Percentiles rank a stretch among this genome's conserved stretches.
These are phyloP conservation scores for Coprinopsis marcescibilis DNA, from an alignment of 768 basidiomycete species.

Conservation along the genomic window DNA sequence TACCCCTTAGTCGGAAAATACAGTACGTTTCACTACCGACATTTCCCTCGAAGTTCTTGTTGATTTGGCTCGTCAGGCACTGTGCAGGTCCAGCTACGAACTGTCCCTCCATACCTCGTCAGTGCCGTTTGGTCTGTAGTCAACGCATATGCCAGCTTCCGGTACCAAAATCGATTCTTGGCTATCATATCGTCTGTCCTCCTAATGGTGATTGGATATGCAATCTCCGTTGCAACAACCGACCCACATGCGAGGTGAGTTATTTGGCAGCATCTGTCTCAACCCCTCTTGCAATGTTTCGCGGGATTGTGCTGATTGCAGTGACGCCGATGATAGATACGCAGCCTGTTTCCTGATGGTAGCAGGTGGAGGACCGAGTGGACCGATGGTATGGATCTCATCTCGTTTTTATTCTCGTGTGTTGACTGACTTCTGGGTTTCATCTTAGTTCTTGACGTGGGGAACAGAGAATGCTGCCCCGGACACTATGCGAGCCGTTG, in stretches of 20 bases:
- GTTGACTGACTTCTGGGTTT: background rate
- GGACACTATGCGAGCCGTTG: slow-evolving; percentile 35
- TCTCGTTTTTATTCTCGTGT: background rate
- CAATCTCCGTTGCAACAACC: slow-evolving; percentile 29
- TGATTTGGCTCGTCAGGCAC: slow-evolving; percentile 19
- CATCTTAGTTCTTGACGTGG: slow-evolving; percentile 29
- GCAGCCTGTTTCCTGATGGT: slow-evolving; percentile 34
- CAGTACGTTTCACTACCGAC: background rate
- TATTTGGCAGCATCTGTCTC: background rate
- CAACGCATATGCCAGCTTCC: slow-evolving; percentile 23
- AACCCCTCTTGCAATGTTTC: background rate
- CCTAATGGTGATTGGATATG: slow-evolving; percentile 31
- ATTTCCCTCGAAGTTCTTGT: background rate
- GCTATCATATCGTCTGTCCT: slow-evolving; percentile 23
- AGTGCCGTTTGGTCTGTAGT: slow-evolving; percentile 29
- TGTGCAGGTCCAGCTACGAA: slow-evolving; percentile 33
- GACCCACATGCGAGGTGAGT: slow-evolving; percentile 24
- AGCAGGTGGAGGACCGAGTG: slow-evolving; percentile 25
- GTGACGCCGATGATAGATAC: slow-evolving; percentile 19
- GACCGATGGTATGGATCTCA: slow-evolving; percentile 22
- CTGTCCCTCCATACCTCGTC: slow-evolving; percentile 35
- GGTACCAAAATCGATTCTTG: slow-evolving; percentile 23
- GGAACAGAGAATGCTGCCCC: slow-evolving; percentile 38
- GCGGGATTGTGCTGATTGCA: background rate
- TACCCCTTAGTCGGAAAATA: background rate